A percentile compares a stretch with the other conserved stretches of the same genome.
phyloP scores from a whole-genome alignment of 495 filamentous ascomycete species.

The Margaritispora aquatica region DNA sequence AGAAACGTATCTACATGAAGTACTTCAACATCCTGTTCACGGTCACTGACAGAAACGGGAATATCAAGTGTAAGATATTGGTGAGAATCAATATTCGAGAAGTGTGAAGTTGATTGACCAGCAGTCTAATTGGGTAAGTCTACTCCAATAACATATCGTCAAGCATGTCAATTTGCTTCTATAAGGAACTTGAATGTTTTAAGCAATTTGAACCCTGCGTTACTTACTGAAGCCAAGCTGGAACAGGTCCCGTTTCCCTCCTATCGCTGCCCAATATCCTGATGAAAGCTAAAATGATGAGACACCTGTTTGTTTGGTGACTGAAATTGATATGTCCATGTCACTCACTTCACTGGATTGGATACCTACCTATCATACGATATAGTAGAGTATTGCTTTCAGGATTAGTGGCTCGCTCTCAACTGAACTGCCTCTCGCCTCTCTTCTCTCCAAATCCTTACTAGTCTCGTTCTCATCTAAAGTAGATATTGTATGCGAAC shows the following conservation, averaged over 20 bases:
- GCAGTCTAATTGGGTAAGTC: background rate
- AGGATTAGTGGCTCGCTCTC: too few relatives aligned
- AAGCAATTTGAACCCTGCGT: background rate
- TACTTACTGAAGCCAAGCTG: constrained; percentile 5
- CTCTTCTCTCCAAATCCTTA: background rate
- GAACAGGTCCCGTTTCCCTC: background rate
- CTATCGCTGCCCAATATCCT: constrained; percentile 8
- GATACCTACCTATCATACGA: too few relatives aligned
- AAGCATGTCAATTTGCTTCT: background rate
- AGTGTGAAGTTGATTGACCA: background rate
- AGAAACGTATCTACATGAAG: too few relatives aligned
- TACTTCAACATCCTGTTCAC: too few relatives aligned
- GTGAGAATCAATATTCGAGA: too few relatives aligned
- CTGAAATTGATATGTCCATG: too few relatives aligned
- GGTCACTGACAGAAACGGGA: too few relatives aligned
- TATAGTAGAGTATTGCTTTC: too few relatives aligned
- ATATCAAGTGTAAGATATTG: too few relatives aligned
- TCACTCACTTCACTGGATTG: too few relatives aligned
- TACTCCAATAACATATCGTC: background rate
- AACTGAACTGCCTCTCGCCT: background rate
- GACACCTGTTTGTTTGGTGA: constrained; percentile 20
- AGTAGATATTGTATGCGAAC: too few relatives aligned
- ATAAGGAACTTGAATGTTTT: background rate
- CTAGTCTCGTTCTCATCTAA: too few relatives aligned
- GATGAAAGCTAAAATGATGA: constrained; percentile 11